Evolutionary conservation across 208 protist species (phyloP), one percentile per base, ranked within the genome.

Genomic region (Acanthamoeba rhysodes): DNA sequence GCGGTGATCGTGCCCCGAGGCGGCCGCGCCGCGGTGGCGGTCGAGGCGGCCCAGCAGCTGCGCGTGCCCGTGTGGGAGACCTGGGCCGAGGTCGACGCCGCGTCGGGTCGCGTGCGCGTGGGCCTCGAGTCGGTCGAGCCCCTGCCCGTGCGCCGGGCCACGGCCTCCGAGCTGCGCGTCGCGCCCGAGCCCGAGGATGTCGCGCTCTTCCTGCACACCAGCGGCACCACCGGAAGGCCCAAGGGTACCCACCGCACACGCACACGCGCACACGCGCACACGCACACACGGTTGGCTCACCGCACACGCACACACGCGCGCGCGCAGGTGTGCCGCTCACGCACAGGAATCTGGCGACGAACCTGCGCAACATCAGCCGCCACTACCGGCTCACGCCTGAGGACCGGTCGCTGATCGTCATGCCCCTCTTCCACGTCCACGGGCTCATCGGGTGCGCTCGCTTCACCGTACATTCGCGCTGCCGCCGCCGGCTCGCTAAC

Each of bases 361-460:
- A 92, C n/a, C 27, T 94, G 20, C 16, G 2, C 32, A 98, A 98
- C 48, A 97, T 98, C 32, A 53, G 76, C 22, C 48, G 68, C 12
- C 94, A 91, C 48, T 94, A 96, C 68, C 34, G 90, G 37, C 82
- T 97, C 4, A 85, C 62, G 18, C 62, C 84, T 34, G 29, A 10
- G 0, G 90, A 96, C 95, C 10, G 66, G 34, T 95, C 95, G 27
- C 92, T 97, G 32, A 66, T 97, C 27, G 95, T 97, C 4, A 97
- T 97, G 95, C 96, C 97, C 72, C 62, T 97, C 32, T 98, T 98
- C 94, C 97, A 98, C 80, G 96, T 98, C 4, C 97, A 98, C 80
- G 97, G 97, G 62, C 78, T 98, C 37, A 97, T 97, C 41, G 92
- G 91, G 70, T 78, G 16, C n/a, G 66, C 27, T 74, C 10, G 48